Evolutionary conservation across 768 basidiomycete genomes (phyloP).

Genomic region (Suillus cothurnatus): DNA sequence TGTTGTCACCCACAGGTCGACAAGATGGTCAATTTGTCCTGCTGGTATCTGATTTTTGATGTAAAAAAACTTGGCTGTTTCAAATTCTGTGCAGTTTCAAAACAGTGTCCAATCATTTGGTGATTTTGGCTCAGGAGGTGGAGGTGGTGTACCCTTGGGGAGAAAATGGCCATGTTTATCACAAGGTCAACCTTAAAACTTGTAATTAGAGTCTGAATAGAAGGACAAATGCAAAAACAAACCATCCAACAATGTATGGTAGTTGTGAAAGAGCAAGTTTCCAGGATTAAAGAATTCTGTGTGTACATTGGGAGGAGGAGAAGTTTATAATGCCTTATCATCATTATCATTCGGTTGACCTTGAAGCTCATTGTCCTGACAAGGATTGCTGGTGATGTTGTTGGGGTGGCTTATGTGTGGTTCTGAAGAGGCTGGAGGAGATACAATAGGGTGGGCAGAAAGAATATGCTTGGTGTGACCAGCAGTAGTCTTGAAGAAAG

Average conservation of each 20-base stretch:
- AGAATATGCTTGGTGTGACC: neutral
- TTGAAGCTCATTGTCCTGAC: neutral
- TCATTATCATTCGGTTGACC: neutral
- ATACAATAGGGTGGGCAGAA: constrained; percentile 1
- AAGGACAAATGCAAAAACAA: constrained; percentile 4
- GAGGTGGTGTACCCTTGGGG: constrained; percentile 1
- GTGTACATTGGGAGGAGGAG: neutral
- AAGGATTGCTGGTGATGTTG: neutral
- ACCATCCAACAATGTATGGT: constrained; percentile 11
- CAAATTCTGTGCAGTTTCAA: constrained; percentile 25
- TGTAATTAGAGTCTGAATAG: neutral
- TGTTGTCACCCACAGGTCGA: constrained; percentile 30
- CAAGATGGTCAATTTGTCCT: constrained; percentile 18
- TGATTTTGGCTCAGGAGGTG: neutral
- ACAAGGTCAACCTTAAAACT: constrained; percentile 11
- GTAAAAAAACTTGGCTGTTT: constrained; percentile 30
- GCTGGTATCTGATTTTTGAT: constrained; percentile 27
- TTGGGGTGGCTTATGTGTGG: neutral
- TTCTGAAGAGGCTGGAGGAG: neutral
- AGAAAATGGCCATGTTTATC: constrained; percentile 14
- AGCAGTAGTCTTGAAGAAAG: constrained; percentile 2
- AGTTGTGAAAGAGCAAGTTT: constrained; percentile 7
- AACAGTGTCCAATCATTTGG: constrained; percentile 33
- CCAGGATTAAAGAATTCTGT: constrained; percentile 4
- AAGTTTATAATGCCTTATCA: neutral